Base-by-base conservation (phyloP, 805 yeast species). In the Metschnikowia lochheadii region DNA sequence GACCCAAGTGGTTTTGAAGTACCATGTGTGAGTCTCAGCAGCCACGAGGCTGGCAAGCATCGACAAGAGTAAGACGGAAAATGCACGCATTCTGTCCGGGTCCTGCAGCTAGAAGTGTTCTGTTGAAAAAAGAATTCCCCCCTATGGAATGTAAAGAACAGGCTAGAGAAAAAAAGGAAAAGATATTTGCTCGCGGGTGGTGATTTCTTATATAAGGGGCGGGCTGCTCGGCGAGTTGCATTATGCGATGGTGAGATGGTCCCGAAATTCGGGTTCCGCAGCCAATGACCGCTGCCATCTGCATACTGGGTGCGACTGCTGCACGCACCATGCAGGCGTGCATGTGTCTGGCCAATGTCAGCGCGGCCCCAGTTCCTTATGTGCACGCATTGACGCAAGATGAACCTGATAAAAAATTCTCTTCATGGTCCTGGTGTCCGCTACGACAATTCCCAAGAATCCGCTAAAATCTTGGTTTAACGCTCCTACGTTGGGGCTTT, bases 1-100 rank as follows among this genome's bases (percentile, higher is more conserved):
- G 58, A 78, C 86, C 86, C 84, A 81, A 4, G 81, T 78, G 8
- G 88, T 76, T 38, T 83, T 77, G 81, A 80, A 86, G 67, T 81
- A 78, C 76, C 73, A 85, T 11, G 75, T 73, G 57, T 84, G 89
- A 29, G 87, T 81, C 55, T 76, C 68, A 26, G 78, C 80, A 17
- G 56, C 53, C 42, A 58, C 60, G 5, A 60, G 40, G 52, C 58
- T 49, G 34, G 56, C 54, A 35, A 62, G 54, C 48, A 56, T 39
- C 21, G 62, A 51, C 51, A 58, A 46, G 47, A 59, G 40, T 51
- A 59, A 55, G 33, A 56, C 56, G 39, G 55, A 52, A 44, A 56
- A 44, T 6, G 56, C 50, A 51, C 55, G 56, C 60, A 56, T 56
- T 20, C 21, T 49, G 46, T 40, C 48, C 33, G 18, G 48, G 23